Evolutionary conservation across 352 stramenopile species (phyloP).

Genomic region (Pythium vanterpoolii): DNA sequence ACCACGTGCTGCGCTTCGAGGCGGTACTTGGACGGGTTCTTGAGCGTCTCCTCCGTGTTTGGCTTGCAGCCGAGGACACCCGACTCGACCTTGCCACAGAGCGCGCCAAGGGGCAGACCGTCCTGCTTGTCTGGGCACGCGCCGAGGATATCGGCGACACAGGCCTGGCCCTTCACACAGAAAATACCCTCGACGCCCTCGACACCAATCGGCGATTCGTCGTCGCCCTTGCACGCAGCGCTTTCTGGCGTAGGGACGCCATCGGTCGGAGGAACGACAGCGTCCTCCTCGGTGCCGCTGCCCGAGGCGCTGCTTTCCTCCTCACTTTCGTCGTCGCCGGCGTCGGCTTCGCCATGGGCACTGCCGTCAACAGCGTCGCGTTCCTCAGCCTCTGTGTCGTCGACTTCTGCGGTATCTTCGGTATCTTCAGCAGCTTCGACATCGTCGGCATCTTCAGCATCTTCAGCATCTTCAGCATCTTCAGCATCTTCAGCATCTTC

Average conservation of each 20-base stretch:
- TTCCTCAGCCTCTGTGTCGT: conserved; percentile 2
- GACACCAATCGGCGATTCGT: conserved; percentile 15
- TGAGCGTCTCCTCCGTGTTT: background rate
- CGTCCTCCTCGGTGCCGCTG: background rate
- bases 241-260: conserved; percentile 4
- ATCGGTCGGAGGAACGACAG: background rate
- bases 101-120: conserved; percentile 8
- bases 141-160: conserved; percentile 10
- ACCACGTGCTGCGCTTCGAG: conserved; percentile 2
- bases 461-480: background rate
- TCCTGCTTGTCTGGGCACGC: conserved; percentile 12
- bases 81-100: conserved; percentile 14
- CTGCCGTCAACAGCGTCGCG: background rate
- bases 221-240: conserved; percentile 2
- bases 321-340: background rate
- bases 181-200: conserved; percentile 20
- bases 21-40: background rate
- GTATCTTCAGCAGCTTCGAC: background rate
- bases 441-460: conserved; percentile 8
- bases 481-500: background rate
- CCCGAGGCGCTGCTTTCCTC: background rate
- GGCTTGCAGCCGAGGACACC: conserved; percentile 17
- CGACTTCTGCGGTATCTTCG: background rate
- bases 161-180: conserved; percentile 16
- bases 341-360: background rate